phyloP scores from a whole-genome alignment of 2,329 filamentous ascomycete genomes.

The Pseudogymnoascus sp. region DNA sequence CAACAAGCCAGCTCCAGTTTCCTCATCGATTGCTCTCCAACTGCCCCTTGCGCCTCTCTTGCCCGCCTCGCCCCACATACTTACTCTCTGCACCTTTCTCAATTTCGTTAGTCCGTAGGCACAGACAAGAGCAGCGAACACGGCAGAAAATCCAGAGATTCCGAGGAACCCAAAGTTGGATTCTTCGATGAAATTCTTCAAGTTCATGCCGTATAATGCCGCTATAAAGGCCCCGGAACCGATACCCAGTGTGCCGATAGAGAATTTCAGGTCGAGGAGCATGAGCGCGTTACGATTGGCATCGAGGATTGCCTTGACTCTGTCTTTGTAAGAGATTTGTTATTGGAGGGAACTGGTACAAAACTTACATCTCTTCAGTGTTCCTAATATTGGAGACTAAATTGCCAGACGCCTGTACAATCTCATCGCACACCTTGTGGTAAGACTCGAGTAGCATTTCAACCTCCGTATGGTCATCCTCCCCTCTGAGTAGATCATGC shows the following conservation, averaged over 20 bases:
- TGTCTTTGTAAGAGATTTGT: slow-evolving; percentile 31
- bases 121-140: slow-evolving; percentile 71
- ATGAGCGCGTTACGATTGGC: slow-evolving; percentile 97
- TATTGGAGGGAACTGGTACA: not conserved
- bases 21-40: slow-evolving; percentile 17
- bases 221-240: slow-evolving; percentile 92
- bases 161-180: slow-evolving; percentile 76
- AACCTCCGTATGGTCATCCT: slow-evolving; percentile 89
- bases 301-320: slow-evolving; percentile 92
- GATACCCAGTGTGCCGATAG: slow-evolving; percentile 87
- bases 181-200: slow-evolving; percentile 98
- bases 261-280: slow-evolving; percentile 94
- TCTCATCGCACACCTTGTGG: slow-evolving; percentile 95
- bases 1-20: slow-evolving; percentile 17
- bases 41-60: slow-evolving; percentile 19
- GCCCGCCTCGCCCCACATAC: slow-evolving; percentile 54
- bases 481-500: slow-evolving; percentile 61
- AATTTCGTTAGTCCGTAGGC: slow-evolving; percentile 78
- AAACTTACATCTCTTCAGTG: slow-evolving; percentile 87
- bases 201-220: slow-evolving; percentile 99
- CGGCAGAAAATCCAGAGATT: slow-evolving; percentile 62
- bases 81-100: slow-evolving; percentile 76
- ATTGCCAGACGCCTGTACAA: slow-evolving; percentile 90
- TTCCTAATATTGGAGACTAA: slow-evolving; percentile 91
- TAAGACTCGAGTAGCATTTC: slow-evolving; percentile 97